Percentiles rank a stretch among this genome's conserved stretches.
These are phyloP conservation scores for Zymoseptoria tritici DNA, from an alignment of 2,329 filamentous ascomycete species.

Conservation along the genomic window DNA sequence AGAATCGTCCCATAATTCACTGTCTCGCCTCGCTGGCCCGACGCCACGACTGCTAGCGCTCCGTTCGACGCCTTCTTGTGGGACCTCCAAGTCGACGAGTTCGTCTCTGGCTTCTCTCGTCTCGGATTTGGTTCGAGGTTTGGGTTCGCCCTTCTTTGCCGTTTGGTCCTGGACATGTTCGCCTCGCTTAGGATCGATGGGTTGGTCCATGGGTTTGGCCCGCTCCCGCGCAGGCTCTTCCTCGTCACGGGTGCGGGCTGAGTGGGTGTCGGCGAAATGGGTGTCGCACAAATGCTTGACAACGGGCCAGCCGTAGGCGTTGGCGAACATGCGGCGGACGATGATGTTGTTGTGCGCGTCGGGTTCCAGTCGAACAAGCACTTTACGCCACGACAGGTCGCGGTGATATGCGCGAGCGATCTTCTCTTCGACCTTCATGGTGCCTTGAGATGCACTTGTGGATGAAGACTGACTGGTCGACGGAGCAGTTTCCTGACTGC, in stretches of 20 bases:
- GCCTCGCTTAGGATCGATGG: constrained; percentile 44
- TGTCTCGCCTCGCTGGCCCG: constrained; percentile 30
- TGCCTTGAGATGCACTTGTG: background rate
- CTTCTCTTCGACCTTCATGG: constrained; percentile 91
- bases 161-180: constrained; percentile 34
- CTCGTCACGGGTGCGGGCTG: constrained; percentile 59
- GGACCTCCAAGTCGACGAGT: constrained; percentile 32
- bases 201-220: constrained; percentile 50
- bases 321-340: constrained; percentile 91
- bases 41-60: constrained; percentile 14
- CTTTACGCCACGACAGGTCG: constrained; percentile 90
- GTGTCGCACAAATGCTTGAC: constrained; percentile 90
- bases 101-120: constrained; percentile 39
- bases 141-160: constrained; percentile 25
- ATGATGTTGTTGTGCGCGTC: constrained; percentile 99
- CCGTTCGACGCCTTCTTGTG: constrained; percentile 23
- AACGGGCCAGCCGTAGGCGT: constrained; percentile 96
- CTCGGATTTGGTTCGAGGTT: constrained; percentile 41
- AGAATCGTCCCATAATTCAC: constrained; percentile 42
- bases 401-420: constrained; percentile 93
- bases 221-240: constrained; percentile 61
- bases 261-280: constrained; percentile 74
- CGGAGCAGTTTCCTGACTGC: constrained; percentile 8
- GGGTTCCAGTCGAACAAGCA: constrained; percentile 87
- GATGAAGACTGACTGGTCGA: constrained; percentile 46